Base-by-base conservation (phyloP, 495 filamentous ascomycete genomes). In the Penicillium daleae region DNA sequence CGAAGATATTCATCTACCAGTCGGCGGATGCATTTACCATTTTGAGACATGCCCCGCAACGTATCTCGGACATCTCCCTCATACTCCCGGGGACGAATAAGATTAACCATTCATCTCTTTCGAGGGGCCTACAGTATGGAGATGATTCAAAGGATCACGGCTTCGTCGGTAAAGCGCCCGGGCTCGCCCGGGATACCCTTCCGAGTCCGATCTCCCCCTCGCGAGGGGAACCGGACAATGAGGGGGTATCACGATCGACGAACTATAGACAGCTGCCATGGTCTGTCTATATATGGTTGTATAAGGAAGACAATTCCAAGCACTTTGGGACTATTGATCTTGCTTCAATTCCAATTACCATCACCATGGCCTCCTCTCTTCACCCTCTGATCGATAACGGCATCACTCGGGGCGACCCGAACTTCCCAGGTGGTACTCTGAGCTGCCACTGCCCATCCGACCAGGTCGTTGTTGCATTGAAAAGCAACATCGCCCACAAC, bases 381-480 rank as follows among this genome's bases (percentile, higher is more conserved):
- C 85, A 88, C 74, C 85, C 86, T 59, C 72, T 83, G 44, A 66
- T 88, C 73, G 85, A 87, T 76, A 83, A 82, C 59, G 85, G 84
- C 70, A 55, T 82, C 61, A 69, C 64, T 27, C 75, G 76, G 48
- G 85, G 84, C 62, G 60, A 66, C 58, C 56, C 74, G 27, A 71
- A 75, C 73, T 80, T 82, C 71, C 13, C 80, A 19, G 85, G 86
- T 64, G 85, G 86, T 35, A 80, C 67, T 15, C 80, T 87, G 17
- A 70, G 71, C 67, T 88, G 86, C 78, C 77, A 78, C 57, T 87
- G 85, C 74, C 32, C 76, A 42, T 68, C 64, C 19, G 54, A 82
- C 69, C 77, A 78, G 26, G 83, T 88, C 42, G 76, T 80, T 50
- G 74, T 87, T 19, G 78, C 79, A 2, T 74, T 89, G 21, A 67